Conservation (phyloP, 2,329 filamentous ascomycete species). For the Exophiala sp. region DNA sequence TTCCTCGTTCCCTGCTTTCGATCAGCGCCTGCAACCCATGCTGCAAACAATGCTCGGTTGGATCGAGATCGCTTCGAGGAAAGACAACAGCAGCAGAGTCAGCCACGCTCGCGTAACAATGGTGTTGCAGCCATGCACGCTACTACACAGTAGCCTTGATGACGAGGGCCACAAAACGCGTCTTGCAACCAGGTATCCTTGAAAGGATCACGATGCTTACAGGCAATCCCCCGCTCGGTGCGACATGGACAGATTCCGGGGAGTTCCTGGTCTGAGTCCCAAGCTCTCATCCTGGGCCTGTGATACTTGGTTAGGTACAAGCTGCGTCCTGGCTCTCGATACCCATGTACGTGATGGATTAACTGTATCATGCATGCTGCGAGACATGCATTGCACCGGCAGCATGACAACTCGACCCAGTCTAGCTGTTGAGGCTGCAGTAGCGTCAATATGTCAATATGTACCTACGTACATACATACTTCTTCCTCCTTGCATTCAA, state of each 20-base stretch:
- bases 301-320: neutral
- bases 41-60: constrained; percentile 3
- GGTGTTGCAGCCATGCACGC: constrained; percentile 14
- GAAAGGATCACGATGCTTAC: constrained; percentile 6
- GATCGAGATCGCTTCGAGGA: constrained; percentile 12
- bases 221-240: constrained; percentile 14
- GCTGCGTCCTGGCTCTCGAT: neutral
- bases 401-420: too few species aligned
- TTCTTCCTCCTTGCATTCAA: neutral
- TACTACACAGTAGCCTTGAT: constrained; percentile 7
- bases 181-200: neutral
- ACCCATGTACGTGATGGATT: too few species aligned
- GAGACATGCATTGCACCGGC: too few species aligned
- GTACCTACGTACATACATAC: too few species aligned
- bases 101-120: constrained; percentile 6
- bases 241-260: constrained; percentile 9
- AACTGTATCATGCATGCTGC: too few species aligned
- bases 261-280: constrained; percentile 10
- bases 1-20: constrained; percentile 8
- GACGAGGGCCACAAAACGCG: constrained; percentile 11
- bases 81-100: neutral
- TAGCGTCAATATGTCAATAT: too few species aligned
- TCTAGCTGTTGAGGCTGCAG: too few species aligned
- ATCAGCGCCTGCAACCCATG: neutral
- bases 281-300: constrained; percentile 1